Evolutionary conservation across 805 yeast genomes (phyloP), one percentile per base, ranked within the genome.

Genomic region (Saturnispora mendoncae): DNA sequence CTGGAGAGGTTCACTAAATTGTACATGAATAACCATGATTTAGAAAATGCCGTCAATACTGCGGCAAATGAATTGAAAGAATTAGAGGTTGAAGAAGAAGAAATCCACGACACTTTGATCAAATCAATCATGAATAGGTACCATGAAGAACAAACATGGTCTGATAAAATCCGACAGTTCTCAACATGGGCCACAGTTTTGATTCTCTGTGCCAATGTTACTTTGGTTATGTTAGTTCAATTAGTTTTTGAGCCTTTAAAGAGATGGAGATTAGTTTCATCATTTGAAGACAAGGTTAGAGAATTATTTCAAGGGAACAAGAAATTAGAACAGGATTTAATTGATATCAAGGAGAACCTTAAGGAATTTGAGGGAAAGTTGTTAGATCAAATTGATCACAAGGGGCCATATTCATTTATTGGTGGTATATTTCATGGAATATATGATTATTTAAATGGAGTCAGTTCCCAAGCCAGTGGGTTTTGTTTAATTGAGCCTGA

Each of bases 81-180:
- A 20, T 67, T 76, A 1, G 97, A 88, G 50, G 56, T 54, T 2
- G 57, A 61, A 36, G 83, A 80, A 32, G 95, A 87, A 42, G 78
- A 78, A 8, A 60, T 80, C 15, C 90, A 83, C 50, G 71, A 76
- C 41, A 74, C 71, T 43, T 62, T 87, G 36, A 79, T 86, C 14
- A 78, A 78, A 43, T 80, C 84, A 45, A 92, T 92, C 14, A 67
- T 90, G 54, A 78, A 87, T 2, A 67, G 97, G 51, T 92, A 92
- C 54, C 95, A 90, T 48, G 97, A 92, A 58, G 99, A 92, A 55
- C 97, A 92, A 60, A 77, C 92, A 6, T 92, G 98, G 97, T 85
- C 96, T 2, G 98, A 92, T 62, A 88, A 88, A 60, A 92, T 92
- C 45, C 69, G 98, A 46, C 74, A 88, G 49, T 86, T 94, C 4